Evolutionary conservation across 495 filamentous ascomycete species (phyloP).

Genomic region (Extremus antarcticus): DNA sequence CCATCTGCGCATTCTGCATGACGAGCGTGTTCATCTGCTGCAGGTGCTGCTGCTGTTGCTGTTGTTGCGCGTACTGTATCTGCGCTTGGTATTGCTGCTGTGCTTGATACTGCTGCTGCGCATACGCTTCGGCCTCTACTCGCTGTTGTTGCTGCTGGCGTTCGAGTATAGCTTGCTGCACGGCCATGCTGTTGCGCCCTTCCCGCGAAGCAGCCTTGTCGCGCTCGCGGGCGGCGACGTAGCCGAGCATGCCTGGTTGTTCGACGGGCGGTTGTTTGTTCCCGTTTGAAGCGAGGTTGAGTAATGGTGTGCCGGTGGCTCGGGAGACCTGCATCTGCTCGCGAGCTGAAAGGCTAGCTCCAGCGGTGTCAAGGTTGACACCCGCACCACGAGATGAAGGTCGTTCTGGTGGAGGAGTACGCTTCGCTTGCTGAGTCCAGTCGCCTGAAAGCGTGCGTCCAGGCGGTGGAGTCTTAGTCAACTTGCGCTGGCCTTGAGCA

Average conservation of each 20-base stretch:
- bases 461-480: conserved; percentile 14
- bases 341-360: conserved; percentile 60
- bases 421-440: conserved; percentile 30
- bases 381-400: conserved; percentile 7
- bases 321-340: conserved; percentile 92
- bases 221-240: conserved; percentile 19
- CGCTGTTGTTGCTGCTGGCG: conserved; percentile 16
- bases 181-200: conserved; percentile 5
- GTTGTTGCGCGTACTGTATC: conserved; percentile 9
- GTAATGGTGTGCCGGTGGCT: conserved; percentile 69
- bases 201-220: conserved; percentile 15
- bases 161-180: conserved; percentile 16
- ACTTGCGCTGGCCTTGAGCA: conserved; percentile 27
- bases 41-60: conserved; percentile 1
- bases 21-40: conserved; percentile 3
- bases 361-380: conserved; percentile 1
- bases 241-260: conserved; percentile 19
- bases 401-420: conserved; percentile 5
- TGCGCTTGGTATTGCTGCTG: conserved; percentile 10
- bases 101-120: not conserved
- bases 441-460: conserved; percentile 44
- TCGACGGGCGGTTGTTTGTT: conserved; percentile 13
- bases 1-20: not conserved
- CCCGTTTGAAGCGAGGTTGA: conserved; percentile 43
- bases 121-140: conserved; percentile 5